phyloP scores from a whole-genome alignment of 208 protist genomes.

The Crithidia bombi region DNA sequence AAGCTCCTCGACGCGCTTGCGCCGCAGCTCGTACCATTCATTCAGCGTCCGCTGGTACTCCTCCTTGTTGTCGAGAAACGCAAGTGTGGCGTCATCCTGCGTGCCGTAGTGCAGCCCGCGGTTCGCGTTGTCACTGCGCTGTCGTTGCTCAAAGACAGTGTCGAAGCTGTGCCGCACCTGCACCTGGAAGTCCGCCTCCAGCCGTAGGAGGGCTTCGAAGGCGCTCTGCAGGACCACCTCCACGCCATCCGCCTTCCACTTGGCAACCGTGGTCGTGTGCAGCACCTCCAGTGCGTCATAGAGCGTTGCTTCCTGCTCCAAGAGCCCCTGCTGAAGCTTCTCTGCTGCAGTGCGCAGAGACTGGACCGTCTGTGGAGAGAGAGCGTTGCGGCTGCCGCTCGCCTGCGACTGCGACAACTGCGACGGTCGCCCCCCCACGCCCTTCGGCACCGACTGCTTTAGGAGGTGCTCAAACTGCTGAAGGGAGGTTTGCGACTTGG shows the following conservation, averaged over 20 bases:
- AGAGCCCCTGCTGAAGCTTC: conserved; percentile 54
- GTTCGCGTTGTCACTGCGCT: conserved; percentile 46
- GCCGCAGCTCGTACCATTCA: conserved; percentile 82
- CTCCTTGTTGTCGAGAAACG: conserved; percentile 76
- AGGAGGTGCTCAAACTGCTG: conserved; percentile 66
- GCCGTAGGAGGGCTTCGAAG: conserved; percentile 75
- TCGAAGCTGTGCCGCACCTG: conserved; percentile 75
- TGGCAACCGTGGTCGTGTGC: conserved; percentile 62
- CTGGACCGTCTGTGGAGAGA: conserved; percentile 19
- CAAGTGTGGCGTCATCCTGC: conserved; percentile 47
- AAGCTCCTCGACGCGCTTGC: conserved; percentile 78
- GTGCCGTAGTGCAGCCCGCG: conserved; percentile 21
- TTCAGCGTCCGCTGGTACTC: conserved; percentile 80
- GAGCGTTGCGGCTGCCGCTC: background rate
- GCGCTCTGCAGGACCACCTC: conserved; percentile 79
- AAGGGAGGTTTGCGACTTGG: conserved; percentile 53
- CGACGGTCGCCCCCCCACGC: conserved; percentile 11
- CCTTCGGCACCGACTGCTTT: conserved; percentile 51
- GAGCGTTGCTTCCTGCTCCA: conserved; percentile 79
- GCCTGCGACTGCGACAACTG: background rate
- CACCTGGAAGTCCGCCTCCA: conserved; percentile 83
- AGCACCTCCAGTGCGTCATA: conserved; percentile 76
- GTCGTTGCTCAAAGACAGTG: conserved; percentile 64
- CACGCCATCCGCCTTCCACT: conserved; percentile 78
- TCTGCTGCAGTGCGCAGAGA: conserved; percentile 45